phyloP scores from a whole-genome alignment of 2,329 filamentous ascomycete genomes.

The Pseudogymnoascus sp. region DNA sequence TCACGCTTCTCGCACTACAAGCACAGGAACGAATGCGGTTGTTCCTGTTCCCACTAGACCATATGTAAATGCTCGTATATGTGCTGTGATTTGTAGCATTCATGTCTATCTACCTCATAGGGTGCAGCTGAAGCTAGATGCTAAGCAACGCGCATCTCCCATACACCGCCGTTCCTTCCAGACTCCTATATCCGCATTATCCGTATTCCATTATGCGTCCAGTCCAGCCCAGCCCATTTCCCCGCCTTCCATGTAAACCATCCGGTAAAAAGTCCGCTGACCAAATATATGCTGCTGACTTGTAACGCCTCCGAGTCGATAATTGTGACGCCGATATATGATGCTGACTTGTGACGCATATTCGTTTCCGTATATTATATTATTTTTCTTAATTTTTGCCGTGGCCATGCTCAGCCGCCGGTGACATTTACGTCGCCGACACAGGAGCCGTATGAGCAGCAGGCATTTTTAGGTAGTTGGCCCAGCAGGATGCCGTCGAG shows the following conservation, averaged over 20 bases:
- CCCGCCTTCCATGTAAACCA: background rate
- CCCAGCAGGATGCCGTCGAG: background rate
- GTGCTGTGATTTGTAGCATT: background rate
- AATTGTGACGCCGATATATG: background rate
- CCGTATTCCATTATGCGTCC: constrained; percentile 1
- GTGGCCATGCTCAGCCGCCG: background rate
- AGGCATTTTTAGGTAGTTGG: background rate
- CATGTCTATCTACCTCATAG: background rate
- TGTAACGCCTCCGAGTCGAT: background rate
- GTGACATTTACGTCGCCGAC: background rate
- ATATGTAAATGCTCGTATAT: background rate
- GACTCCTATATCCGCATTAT: background rate
- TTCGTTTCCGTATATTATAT: background rate
- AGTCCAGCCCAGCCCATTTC: background rate
- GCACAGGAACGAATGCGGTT: background rate
- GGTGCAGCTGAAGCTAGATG: background rate
- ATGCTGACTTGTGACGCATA: background rate
- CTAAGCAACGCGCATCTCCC: background rate
- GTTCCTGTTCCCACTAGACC: background rate
- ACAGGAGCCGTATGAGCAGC: constrained; percentile 4
- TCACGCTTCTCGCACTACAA: background rate
- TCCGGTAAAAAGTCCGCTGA: background rate
- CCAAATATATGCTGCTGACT: background rate
- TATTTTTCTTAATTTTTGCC: background rate
- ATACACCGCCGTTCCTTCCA: background rate